Base-by-base conservation (phyloP, 805 yeast genomes). In the Wickerhamomyces queroliae region DNA sequence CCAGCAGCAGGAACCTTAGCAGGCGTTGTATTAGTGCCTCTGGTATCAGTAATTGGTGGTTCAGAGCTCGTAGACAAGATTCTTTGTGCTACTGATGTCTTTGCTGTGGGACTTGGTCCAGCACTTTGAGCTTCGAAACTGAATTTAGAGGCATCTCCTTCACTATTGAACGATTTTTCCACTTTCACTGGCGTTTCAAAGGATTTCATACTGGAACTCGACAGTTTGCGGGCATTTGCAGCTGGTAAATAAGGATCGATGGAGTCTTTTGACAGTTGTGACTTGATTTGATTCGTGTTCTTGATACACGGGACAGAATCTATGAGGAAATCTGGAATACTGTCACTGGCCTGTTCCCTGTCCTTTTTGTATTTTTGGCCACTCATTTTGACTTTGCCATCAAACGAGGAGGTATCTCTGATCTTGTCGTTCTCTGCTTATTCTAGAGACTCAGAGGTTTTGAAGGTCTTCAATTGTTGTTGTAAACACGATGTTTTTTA, bases 241-340 rank as follows among this genome's bases (percentile, higher is more conserved):
- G 46, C 46, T 1, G 50, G 45, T 12, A 42, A 38, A 25, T 49
- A 49, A 5, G 54, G 50, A 37, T 35, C 39, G 20, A 42, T 43
- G 3, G 42, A 27, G 32, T 44, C 48, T 18, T 36, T 35, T 31
- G 25, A 41, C 20, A 32, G 30, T 29, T 35, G 44, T 35, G 44
- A 46, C 8, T 22, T 23, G 30, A 27, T 40, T 32, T 23, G 29
- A 10, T 13, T 39, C 28, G 21, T 32, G 22, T 36, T 37, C 39
- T 27, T 33, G 11, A 44, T 37, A 29, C 15, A 35, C 5, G 51
- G 53, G 10, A 49, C 45, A 4, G 50, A 37, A 31, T 49, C 32
- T 17, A 45, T 40, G 24, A 49, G 41, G 28, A 49, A 45, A 37
- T 47, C 53, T 12, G 53, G 53, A 16, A 49, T 33, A 4, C 12